Base-by-base conservation (phyloP, 2,329 filamentous ascomycete genomes). In the Scytalidium lignicola region DNA sequence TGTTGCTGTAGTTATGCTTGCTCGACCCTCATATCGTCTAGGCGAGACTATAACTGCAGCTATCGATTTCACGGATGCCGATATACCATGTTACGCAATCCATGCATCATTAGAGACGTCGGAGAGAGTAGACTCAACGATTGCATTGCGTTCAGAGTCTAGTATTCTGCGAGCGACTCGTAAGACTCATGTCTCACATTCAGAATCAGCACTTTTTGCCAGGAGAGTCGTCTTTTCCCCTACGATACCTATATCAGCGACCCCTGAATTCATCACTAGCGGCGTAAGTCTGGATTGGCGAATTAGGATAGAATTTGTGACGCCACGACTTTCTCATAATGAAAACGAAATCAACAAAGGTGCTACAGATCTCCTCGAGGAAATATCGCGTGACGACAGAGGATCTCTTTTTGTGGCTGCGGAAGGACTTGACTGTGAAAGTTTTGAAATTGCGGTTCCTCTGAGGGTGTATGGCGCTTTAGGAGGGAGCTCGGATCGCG, bases 211-310 rank as follows among this genome's bases (percentile, higher is more conserved):
- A 0, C 74, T 97, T 3, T 96, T 87, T 65, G 83, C 90, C 2
- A 79, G 86, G 7, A 79, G 90, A 44, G 76, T 92, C 19, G 82
- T 88, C 6, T 96, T 97, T 61, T 84, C 77, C 8, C 87, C 90
- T 0, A 86, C 88, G 0, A 90, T 99, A 44, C 93, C 93, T 0
- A 78, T 86, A 17, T 78, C 77, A 13, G 90, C 89, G 0, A 96
- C 91, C 1, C 93, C 93, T 0, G 90, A 93, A 55, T 95, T 99
- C 58, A 79, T 95, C 43, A 99, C 93, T 0, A 95, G 83, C 53
- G 91, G 91, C 2, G 81, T 99, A 3, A 87, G 81, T 55, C 73
- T 96, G 21, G 86, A 90, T 57, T 99, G 93, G 93, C 88, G 86
- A 65, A 74, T 99, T 28, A 76, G 89, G 1, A 82, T 99, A 50